Percentiles rank a stretch among this genome's conserved stretches.
These are phyloP conservation scores for Fragaria ananassa DNA, from an alignment of 306 rosid genomes.

Conservation along the genomic window DNA sequence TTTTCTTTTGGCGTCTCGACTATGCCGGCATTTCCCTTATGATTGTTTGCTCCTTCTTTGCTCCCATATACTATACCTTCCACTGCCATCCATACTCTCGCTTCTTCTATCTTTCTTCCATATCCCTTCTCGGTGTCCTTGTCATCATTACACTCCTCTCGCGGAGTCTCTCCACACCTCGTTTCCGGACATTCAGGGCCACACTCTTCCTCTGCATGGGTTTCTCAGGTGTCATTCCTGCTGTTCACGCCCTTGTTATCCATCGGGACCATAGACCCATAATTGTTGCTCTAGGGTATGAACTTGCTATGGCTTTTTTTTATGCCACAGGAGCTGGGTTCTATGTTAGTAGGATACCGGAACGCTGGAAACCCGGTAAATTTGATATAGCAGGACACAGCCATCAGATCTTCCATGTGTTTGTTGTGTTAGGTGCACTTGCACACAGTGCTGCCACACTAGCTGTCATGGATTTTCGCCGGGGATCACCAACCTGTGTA, in stretches of 20 bases:
- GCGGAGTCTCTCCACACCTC: constrained; percentile 56
- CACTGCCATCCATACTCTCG: constrained; percentile 53
- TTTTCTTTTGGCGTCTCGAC: constrained; percentile 86
- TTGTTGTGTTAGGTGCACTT: constrained; percentile 84
- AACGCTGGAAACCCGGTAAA: constrained; percentile 82
- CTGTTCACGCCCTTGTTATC: constrained; percentile 56
- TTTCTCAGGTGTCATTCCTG: constrained; percentile 79
- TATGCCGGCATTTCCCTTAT: constrained; percentile 86
- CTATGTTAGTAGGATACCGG: constrained; percentile 72
- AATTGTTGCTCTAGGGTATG: constrained; percentile 55
- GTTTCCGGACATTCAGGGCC: constrained; percentile 61
- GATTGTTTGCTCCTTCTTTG: constrained; percentile 82
- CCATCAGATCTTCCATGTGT: constrained; percentile 87
- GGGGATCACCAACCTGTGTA: constrained; percentile 50
- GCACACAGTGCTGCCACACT: constrained; percentile 67
- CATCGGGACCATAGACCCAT: constrained; percentile 52
- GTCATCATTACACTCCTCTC: constrained; percentile 69
- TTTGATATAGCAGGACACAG: constrained; percentile 93
- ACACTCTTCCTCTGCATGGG: constrained; percentile 76
- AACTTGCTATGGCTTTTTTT: constrained; percentile 65
- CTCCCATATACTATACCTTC: constrained; percentile 82
- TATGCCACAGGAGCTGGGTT: constrained; percentile 70
- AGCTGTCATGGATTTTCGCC: constrained; percentile 51
- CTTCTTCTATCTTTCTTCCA: constrained; percentile 58
- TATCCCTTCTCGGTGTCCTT: constrained; percentile 53